Percentiles rank a stretch among this genome's conserved stretches.
Evolutionary conservation across 305 asterid species (phyloP).

Genomic region (Stenogyne calaminthoides): DNA sequence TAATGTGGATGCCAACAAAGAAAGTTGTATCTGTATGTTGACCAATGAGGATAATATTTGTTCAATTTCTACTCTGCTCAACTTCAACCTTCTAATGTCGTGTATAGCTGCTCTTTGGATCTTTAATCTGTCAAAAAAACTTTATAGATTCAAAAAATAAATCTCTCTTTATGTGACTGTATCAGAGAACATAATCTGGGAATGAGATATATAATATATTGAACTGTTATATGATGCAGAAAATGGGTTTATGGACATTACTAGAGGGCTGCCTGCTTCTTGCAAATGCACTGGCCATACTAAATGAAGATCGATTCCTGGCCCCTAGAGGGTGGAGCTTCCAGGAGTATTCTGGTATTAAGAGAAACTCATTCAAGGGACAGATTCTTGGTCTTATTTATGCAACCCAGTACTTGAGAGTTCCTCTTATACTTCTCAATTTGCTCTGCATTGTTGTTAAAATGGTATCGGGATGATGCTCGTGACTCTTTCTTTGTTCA

Average conservation of each 20-base stretch:
- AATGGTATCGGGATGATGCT: constrained; percentile 77
- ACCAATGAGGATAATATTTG: background rate
- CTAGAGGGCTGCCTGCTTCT: constrained; percentile 88
- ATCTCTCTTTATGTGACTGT: background rate
- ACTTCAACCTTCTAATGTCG: background rate
- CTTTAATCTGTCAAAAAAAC: background rate
- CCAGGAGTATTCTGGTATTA: constrained; percentile 83
- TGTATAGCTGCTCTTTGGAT: background rate
- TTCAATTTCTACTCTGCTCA: background rate
- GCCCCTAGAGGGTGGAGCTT: constrained; percentile 96
- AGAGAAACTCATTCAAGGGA: constrained; percentile 84
- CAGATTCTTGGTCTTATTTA: constrained; percentile 89
- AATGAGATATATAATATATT: background rate
- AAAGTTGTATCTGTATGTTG: background rate
- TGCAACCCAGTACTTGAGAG: constrained; percentile 84
- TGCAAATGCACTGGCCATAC: constrained; percentile 82
- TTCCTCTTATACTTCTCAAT: constrained; percentile 77
- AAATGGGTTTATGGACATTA: constrained; percentile 89
- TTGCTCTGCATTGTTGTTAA: constrained; percentile 77
- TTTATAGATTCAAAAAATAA: background rate
- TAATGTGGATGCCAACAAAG: background rate
- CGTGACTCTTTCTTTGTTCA: constrained; percentile 15
- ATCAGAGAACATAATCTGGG: background rate
- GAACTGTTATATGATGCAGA: constrained; percentile 39
- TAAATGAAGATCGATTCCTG: constrained; percentile 88